These are phyloP conservation scores for Lepidium aucheri DNA, from an alignment of 345 rosid genomes.

Conservation along the genomic window DNA sequence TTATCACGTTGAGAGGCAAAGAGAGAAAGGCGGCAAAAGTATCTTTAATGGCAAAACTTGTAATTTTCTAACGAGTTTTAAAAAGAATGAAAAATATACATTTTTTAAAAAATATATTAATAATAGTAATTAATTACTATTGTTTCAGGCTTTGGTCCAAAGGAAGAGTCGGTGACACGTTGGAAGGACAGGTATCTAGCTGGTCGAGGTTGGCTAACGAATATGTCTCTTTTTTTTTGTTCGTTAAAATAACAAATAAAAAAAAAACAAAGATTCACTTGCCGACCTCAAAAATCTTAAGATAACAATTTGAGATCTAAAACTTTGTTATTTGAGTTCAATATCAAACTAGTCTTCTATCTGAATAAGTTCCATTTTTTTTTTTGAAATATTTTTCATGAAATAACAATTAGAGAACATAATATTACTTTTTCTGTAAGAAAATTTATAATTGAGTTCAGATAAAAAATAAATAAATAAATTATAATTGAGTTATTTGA, in stretches of 20 bases:
- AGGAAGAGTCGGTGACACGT: conserved; percentile 34
- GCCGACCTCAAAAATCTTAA: background rate
- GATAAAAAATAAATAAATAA: too few relatives aligned
- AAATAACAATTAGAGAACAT: too few relatives aligned
- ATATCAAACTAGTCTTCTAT: too few relatives aligned
- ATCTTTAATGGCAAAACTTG: conserved; percentile 9
- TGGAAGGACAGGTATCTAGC: background rate
- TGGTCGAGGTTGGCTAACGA: conserved; percentile 8
- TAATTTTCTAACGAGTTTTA: background rate
- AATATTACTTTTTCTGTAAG: too few relatives aligned
- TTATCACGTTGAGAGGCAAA: conserved; percentile 20
- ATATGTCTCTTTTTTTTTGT: background rate
- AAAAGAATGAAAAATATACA: background rate
- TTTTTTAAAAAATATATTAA: background rate
- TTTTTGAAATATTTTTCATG: too few relatives aligned
- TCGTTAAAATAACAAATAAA: background rate
- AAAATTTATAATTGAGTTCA: too few relatives aligned
- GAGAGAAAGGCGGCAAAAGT: conserved; percentile 44
- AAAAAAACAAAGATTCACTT: background rate
- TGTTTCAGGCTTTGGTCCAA: background rate
- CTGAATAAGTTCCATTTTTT: too few relatives aligned
- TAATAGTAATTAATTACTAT: background rate
- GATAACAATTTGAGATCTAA: background rate
- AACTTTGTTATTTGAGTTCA: too few relatives aligned
- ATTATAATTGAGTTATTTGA: too few relatives aligned